These are phyloP conservation scores for Malus hybrid DNA, from an alignment of 331 rosid species.

Conservation along the genomic window DNA sequence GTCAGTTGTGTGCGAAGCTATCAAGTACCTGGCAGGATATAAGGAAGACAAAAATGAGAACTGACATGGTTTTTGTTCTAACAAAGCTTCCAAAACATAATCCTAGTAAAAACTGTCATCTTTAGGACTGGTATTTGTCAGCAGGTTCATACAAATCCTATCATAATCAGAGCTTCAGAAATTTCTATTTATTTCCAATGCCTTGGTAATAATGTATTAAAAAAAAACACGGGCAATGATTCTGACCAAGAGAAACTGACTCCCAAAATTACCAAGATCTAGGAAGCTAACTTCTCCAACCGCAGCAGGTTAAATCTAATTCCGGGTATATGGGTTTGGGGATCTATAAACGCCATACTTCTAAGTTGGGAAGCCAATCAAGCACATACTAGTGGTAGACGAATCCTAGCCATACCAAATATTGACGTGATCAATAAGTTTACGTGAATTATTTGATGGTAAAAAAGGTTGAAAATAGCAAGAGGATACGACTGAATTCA, in stretches of 20 bases:
- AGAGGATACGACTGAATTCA: background rate
- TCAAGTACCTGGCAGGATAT: conserved; percentile 71
- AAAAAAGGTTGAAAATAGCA: background rate
- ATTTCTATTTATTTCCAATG: background rate
- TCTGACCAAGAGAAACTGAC: background rate
- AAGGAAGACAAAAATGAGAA: background rate
- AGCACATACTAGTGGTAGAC: background rate
- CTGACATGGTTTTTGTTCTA: background rate
- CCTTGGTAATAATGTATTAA: background rate
- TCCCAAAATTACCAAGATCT: background rate
- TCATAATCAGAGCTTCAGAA: background rate
- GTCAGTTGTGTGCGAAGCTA: conserved; percentile 97
- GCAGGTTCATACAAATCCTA: background rate
- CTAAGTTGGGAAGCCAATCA: background rate
- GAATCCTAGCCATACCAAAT: background rate
- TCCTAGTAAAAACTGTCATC: background rate
- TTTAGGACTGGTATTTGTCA: background rate
- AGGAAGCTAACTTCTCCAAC: background rate
- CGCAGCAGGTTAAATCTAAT: background rate
- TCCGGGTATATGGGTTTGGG: background rate
- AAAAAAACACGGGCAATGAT: background rate
- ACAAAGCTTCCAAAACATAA: background rate
- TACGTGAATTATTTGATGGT: background rate
- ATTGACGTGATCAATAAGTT: background rate
- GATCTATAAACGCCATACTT: background rate